A percentile compares a stretch with the other conserved stretches of the same genome.
Conservation (phyloP, 2,329 filamentous ascomycete species). For the Byssoonygena ceratinophila region DNA sequence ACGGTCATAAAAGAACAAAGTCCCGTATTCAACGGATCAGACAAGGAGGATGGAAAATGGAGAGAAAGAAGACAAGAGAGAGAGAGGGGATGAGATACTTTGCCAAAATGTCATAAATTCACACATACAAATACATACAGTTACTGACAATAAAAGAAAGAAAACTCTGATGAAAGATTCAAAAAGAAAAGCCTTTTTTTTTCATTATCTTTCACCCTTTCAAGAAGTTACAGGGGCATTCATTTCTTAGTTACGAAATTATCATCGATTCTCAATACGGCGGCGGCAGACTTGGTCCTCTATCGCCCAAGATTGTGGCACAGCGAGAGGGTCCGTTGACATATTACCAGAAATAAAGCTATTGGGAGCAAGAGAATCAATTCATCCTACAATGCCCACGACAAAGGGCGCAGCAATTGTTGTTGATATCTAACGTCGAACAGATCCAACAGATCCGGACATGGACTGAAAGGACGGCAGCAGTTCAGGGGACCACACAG, state of each 20-base stretch:
- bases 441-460: too few relatives aligned
- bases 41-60: not conserved
- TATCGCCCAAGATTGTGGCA: not conserved
- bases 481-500: not conserved
- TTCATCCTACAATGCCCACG: too few relatives aligned
- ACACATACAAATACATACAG: too few relatives aligned
- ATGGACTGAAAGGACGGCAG: too few relatives aligned
- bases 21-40: not conserved
- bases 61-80: not conserved
- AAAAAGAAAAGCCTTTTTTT: not conserved
- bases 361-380: too few relatives aligned
- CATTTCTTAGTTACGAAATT: conserved; percentile 1
- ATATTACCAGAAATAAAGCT: too few relatives aligned
- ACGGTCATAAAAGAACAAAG: not conserved
- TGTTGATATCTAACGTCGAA: too few relatives aligned
- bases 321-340: not conserved
- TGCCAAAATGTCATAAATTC: too few relatives aligned
- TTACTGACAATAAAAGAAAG: not conserved
- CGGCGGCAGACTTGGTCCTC: not conserved
- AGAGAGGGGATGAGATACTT: not conserved
- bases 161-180: not conserved
- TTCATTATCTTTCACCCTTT: too few relatives aligned
- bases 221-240: conserved; percentile 4
- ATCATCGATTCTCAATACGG: not conserved
- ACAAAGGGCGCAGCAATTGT: not conserved